Conservation (phyloP, 805 yeast species). For the Kodamaea kaohsiungensis region DNA sequence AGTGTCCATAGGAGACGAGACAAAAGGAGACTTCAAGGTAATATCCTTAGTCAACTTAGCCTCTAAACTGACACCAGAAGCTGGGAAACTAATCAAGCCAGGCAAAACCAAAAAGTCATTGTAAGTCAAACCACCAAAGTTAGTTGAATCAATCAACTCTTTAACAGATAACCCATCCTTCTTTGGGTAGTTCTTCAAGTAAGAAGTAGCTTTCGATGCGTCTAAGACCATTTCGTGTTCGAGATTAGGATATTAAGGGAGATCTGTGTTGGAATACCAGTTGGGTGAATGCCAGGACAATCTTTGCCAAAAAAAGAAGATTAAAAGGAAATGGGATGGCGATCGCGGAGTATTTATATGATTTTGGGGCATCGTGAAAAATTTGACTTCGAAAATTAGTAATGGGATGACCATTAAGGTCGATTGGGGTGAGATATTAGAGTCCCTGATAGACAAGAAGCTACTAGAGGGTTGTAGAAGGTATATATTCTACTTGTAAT, state of each 20-base stretch:
- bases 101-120: constrained; percentile 95
- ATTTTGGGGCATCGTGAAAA: constrained; percentile 11
- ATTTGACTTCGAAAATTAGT: constrained; percentile 10
- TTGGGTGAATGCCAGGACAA: constrained; percentile 28
- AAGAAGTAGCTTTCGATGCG: constrained; percentile 63
- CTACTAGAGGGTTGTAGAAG: background rate
- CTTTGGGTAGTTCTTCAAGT: constrained; percentile 61
- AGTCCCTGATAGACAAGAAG: background rate
- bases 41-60: constrained; percentile 89
- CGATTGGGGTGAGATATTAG: background rate
- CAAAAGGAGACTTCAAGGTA: constrained; percentile 89
- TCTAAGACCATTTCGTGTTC: constrained; percentile 34
- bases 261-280: background rate
- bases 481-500: background rate
- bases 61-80: constrained; percentile 74
- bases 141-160: constrained; percentile 83
- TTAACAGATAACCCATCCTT: constrained; percentile 86
- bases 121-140: constrained; percentile 95
- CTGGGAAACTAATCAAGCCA: constrained; percentile 88
- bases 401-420: background rate
- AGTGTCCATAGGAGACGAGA: constrained; percentile 99
- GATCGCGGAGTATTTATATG: constrained; percentile 5
- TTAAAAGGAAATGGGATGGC: constrained; percentile 4
- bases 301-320: constrained; percentile 45
- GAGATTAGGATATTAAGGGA: background rate